Base-by-base conservation (phyloP, 768 basidiomycete genomes). In the Sarcodon aspratus region DNA sequence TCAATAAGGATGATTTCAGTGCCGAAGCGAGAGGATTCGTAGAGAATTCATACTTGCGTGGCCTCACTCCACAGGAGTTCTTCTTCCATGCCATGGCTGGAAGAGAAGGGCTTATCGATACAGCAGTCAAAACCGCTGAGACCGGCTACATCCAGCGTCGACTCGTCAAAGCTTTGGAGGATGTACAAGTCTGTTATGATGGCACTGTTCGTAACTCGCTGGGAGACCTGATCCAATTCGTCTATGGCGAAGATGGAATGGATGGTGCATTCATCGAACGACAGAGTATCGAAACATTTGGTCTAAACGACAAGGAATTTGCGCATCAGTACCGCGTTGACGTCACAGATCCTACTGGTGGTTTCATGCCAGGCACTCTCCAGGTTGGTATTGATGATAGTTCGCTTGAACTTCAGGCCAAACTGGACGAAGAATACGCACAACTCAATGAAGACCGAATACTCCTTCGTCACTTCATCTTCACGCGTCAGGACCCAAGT, bases 1-100 rank as follows among this genome's bases (percentile, higher is more conserved):
- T 97, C 68, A 87, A 91, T 1, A 95, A 98, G 70, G 96, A 98
- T 58, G 95, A 98, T 64, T 98, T 94, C 70, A 91, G 91, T 60
- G 93, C 96, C 1, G 95, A 98, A 60, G 87, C 96, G 6, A 84
- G 95, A 48, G 96, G 96, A 13, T 99, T 98, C 63, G 96, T 99
- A 52, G 96, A 98, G 66, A 99, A 99, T 63, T 98, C 96, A 17
- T 98, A 98, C 59, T 73, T 98, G 33, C 86, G 94, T 49, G 94
- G 96, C 21, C 64, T 99, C 51, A 98, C 94, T 3, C 95, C 96
- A 0, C 93, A 97, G 55, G 96, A 99, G 62, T 99, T 91, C 74
- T 98, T 98, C 76, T 98, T 99, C 81, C 96, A 99, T 65, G 96
- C 96, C 49, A 98, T 98, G 95, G 95, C 95, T 58, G 95, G 96